These are phyloP conservation scores for Yarrowia galli DNA, from an alignment of 1,139 yeast species.

Conservation along the genomic window DNA sequence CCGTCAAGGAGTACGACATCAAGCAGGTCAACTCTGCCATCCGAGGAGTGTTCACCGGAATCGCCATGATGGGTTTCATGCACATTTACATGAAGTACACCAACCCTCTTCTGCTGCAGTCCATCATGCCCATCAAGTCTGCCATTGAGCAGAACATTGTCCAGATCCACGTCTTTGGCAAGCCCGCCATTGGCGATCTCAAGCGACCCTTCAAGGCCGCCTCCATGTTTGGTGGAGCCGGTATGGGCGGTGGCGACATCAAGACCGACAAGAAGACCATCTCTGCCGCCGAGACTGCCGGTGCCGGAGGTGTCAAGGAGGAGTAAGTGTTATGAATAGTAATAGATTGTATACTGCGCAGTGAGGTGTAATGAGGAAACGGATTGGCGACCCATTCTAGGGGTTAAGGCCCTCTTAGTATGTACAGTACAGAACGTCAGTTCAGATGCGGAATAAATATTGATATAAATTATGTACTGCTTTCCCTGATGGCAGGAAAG, in stretches of 20 bases:
- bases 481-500: neutral
- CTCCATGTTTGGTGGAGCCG: conserved; percentile 75
- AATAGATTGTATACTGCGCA: conserved; percentile 16
- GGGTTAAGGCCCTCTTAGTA: too few species aligned
- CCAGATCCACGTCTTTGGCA: conserved; percentile 85
- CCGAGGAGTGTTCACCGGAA: conserved; percentile 82
- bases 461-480: neutral
- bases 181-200: conserved; percentile 86
- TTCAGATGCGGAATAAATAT: too few species aligned
- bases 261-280: conserved; percentile 88
- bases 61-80: conserved; percentile 99
- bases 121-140: conserved; percentile 85
- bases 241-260: conserved; percentile 64
- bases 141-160: conserved; percentile 93
- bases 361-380: too few species aligned
- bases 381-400: too few species aligned
- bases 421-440: too few species aligned
- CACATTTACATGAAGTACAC: conserved; percentile 97
- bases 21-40: conserved; percentile 80
- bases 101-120: conserved; percentile 95
- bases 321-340: conserved; percentile 58
- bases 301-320: conserved; percentile 89
- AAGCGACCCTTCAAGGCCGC: conserved; percentile 97
- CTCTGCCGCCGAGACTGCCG: conserved; percentile 84
- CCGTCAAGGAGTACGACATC: conserved; percentile 93